phyloP scores from a whole-genome alignment of 2,329 filamentous ascomycete genomes.

The Colletotrichum sp. region DNA sequence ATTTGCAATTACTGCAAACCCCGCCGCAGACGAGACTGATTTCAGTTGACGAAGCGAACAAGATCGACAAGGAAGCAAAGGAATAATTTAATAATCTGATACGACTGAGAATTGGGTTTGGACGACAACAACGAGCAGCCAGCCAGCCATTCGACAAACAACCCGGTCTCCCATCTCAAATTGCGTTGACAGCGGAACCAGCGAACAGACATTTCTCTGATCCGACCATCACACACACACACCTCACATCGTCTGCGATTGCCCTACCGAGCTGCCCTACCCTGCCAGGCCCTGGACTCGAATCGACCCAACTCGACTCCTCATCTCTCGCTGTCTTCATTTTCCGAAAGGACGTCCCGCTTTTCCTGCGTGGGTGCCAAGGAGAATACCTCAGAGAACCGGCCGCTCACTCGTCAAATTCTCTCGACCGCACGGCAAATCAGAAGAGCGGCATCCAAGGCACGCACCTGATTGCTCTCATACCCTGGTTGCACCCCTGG shows the following conservation, averaged over 20 bases:
- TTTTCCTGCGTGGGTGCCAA: conserved; percentile 6
- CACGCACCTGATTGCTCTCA: not conserved
- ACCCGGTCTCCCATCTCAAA: conserved; percentile 19
- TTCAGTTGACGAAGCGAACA: not conserved
- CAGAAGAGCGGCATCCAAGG: conserved; percentile 5
- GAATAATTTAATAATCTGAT: conserved; percentile 21
- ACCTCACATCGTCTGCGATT: not conserved
- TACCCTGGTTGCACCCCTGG: not conserved
- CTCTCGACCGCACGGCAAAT: not conserved
- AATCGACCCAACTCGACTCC: not conserved
- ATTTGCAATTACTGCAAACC: conserved; percentile 8
- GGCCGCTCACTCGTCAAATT: not conserved
- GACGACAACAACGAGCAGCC: not conserved
- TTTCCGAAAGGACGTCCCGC: conserved; percentile 2
- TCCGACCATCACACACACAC: not conserved
- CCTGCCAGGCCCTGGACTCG: not conserved
- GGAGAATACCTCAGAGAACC: conserved; percentile 3
- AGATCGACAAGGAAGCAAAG: conserved; percentile 16
- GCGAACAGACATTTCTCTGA: conserved; percentile 8
- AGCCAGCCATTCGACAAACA: conserved; percentile 19
- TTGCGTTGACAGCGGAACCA: conserved; percentile 13
- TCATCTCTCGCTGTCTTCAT: not conserved
- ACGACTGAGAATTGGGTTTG: conserved; percentile 14
- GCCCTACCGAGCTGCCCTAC: not conserved
- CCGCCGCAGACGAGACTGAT: not conserved